phyloP scores from a whole-genome alignment of 75 land plant genomes.

The Selaginella tamariscina region DNA sequence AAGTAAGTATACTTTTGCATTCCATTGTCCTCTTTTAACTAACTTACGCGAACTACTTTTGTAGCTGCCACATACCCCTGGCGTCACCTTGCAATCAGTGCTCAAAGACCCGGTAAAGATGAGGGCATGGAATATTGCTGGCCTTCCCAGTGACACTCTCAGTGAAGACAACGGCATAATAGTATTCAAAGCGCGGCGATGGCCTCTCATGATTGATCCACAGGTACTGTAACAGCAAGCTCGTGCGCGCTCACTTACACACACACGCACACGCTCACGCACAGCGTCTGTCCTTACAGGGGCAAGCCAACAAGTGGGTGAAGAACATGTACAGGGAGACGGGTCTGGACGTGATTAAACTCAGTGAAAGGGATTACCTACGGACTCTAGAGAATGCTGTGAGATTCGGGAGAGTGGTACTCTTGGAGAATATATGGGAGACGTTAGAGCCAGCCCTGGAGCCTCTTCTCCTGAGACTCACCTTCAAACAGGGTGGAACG shows the following conservation, averaged over 20 bases:
- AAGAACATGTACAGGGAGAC: slow-evolving; percentile 32
- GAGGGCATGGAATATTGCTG: slow-evolving; percentile 36
- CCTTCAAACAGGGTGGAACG: slow-evolving; percentile 30
- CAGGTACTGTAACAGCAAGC: slow-evolving; percentile 22
- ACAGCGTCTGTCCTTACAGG: slow-evolving; percentile 15
- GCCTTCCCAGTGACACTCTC: slow-evolving; percentile 33
- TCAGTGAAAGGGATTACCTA: slow-evolving; percentile 29
- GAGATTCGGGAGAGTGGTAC: slow-evolving; percentile 24
- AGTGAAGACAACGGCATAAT: slow-evolving; percentile 38
- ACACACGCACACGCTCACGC: too few species aligned
- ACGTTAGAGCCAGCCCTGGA: slow-evolving; percentile 31
- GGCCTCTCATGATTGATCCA: slow-evolving; percentile 38
- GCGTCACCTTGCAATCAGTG: slow-evolving; percentile 21
- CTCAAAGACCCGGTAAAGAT: slow-evolving; percentile 32
- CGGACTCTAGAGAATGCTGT: slow-evolving; percentile 34
- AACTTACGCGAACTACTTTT: not conserved
- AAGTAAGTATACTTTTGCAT: not conserved
- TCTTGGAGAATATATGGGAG: slow-evolving; percentile 31
- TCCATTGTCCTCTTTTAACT: not conserved
- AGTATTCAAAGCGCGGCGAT: slow-evolving; percentile 28
- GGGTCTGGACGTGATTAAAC: slow-evolving; percentile 31
- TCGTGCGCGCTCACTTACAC: too few species aligned
- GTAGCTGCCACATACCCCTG: slow-evolving; percentile 30
- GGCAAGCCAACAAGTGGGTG: slow-evolving; percentile 36
- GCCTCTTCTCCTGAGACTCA: slow-evolving; percentile 26